These are phyloP conservation scores for Hanseniaspora jakobsenii DNA, from an alignment of 805 yeast species.

Conservation along the genomic window DNA sequence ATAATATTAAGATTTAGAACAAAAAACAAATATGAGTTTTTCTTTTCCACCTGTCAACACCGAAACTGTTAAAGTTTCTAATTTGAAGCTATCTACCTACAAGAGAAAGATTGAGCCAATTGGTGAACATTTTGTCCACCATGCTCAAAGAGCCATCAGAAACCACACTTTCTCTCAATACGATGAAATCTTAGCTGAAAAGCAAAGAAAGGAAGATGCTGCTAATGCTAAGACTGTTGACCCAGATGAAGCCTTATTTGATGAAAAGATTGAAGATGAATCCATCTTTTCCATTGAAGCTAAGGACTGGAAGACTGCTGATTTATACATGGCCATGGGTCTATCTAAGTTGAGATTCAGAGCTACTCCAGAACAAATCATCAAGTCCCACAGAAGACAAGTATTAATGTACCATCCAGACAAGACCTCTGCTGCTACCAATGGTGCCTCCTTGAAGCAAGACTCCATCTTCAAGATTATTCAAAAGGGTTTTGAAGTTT, in stretches of 20 bases:
- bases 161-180: conserved; percentile 98
- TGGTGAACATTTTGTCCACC: conserved; percentile 90
- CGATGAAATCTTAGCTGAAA: conserved; percentile 85
- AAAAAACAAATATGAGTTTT: conserved; percentile 5
- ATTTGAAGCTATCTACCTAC: conserved; percentile 5
- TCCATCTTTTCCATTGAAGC: conserved; percentile 81
- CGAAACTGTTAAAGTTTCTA: conserved; percentile 30
- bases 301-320: conserved; percentile 95
- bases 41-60: conserved; percentile 41
- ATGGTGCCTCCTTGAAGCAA: conserved; percentile 57
- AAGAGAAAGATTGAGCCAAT: conserved; percentile 75
- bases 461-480: conserved; percentile 97
- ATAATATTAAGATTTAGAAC: no score
- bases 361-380: conserved; percentile 85
- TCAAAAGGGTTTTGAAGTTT: conserved; percentile 87
- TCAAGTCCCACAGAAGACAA: conserved; percentile 93
- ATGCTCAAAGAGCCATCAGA: conserved; percentile 87
- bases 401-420: conserved; percentile 97
- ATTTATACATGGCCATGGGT: conserved; percentile 92
- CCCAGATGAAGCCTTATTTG: conserved; percentile 42
- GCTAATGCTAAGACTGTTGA: conserved; percentile 33
- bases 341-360: conserved; percentile 78
- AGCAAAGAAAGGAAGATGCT: conserved; percentile 62
- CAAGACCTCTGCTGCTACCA: conserved; percentile 79
- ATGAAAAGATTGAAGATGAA: conserved; percentile 56